These are phyloP conservation scores for Starmerella vitae DNA, from an alignment of 805 yeast species.

Conservation along the genomic window DNA sequence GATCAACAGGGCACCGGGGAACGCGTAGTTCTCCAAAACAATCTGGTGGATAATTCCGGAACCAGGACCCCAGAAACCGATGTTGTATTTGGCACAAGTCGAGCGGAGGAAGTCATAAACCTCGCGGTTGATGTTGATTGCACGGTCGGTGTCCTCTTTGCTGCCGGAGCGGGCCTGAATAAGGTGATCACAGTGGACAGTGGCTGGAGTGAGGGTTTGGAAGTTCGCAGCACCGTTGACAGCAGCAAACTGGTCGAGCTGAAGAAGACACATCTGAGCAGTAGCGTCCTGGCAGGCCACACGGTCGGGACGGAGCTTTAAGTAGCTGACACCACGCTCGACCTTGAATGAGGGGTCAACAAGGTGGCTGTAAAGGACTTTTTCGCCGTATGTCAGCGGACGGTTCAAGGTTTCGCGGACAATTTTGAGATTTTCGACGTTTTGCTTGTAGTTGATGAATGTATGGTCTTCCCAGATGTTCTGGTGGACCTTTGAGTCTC, in stretches of 20 bases:
- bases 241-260: constrained; percentile 29
- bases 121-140: constrained; percentile 81
- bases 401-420: constrained; percentile 69
- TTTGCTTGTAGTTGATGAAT: constrained; percentile 82
- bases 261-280: constrained; percentile 95
- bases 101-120: constrained; percentile 82
- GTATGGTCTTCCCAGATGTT: constrained; percentile 51
- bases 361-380: constrained; percentile 86
- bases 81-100: constrained; percentile 88
- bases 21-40: constrained; percentile 88
- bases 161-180: constrained; percentile 94
- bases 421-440: constrained; percentile 74
- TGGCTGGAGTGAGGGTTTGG: constrained; percentile 84
- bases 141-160: constrained; percentile 66
- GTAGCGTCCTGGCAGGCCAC: constrained; percentile 99
- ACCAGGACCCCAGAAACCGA: constrained; percentile 98
- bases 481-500: constrained; percentile 65
- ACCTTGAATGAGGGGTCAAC: constrained; percentile 82
- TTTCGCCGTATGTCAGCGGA: constrained; percentile 92
- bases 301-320: constrained; percentile 92
- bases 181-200: constrained; percentile 96
- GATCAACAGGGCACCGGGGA: constrained; percentile 91
- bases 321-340: constrained; percentile 77
- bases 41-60: constrained; percentile 97
- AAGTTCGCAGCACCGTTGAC: constrained; percentile 30